These are phyloP conservation scores for Cutaneotrichosporon sp. DNA, from an alignment of 1,284 basidiomycete species.

Conservation along the genomic window DNA sequence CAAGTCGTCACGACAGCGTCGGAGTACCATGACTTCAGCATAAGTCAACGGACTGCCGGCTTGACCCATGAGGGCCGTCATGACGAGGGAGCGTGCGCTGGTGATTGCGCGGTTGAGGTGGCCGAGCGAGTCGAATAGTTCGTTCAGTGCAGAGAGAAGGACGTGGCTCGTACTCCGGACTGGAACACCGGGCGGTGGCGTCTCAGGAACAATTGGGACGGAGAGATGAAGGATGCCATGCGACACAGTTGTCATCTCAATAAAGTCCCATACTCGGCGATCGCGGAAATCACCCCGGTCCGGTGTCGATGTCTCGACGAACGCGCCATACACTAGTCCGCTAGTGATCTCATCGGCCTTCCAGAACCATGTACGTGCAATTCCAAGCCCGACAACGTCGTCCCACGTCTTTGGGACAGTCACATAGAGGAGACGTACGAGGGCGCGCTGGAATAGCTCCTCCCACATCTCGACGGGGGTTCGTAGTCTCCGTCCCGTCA, in stretches of 20 bases:
- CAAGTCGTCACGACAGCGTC: slow-evolving; percentile 20
- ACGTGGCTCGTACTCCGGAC: slow-evolving; percentile 17
- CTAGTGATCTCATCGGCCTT: slow-evolving; percentile 27
- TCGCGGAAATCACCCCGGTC: slow-evolving; percentile 21
- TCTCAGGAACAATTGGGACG: slow-evolving; percentile 22
- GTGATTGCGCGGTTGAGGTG: slow-evolving; percentile 22
- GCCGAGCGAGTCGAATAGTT: slow-evolving; percentile 28
- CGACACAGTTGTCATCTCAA: slow-evolving; percentile 27
- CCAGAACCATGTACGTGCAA: slow-evolving; percentile 28
- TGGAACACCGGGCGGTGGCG: slow-evolving; percentile 24
- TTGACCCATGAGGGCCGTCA: slow-evolving; percentile 13
- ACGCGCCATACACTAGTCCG: slow-evolving; percentile 24
- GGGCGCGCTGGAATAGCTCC: slow-evolving; percentile 26
- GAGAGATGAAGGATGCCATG: slow-evolving; percentile 27
- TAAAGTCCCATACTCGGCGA: slow-evolving; percentile 29
- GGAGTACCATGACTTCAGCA: slow-evolving; percentile 23
- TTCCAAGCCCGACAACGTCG: slow-evolving; percentile 25
- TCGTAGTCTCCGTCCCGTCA: slow-evolving; percentile 2
- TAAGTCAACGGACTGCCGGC: slow-evolving; percentile 10
- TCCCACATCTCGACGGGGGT: slow-evolving; percentile 22
- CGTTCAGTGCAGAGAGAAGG: slow-evolving; percentile 24
- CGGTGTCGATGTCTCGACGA: slow-evolving; percentile 21
- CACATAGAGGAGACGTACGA: slow-evolving; percentile 23
- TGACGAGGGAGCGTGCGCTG: slow-evolving; percentile 21
- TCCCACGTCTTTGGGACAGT: slow-evolving; percentile 26